phyloP scores from a whole-genome alignment of 257 asterid species.

The Solanum megistacrolobum region DNA sequence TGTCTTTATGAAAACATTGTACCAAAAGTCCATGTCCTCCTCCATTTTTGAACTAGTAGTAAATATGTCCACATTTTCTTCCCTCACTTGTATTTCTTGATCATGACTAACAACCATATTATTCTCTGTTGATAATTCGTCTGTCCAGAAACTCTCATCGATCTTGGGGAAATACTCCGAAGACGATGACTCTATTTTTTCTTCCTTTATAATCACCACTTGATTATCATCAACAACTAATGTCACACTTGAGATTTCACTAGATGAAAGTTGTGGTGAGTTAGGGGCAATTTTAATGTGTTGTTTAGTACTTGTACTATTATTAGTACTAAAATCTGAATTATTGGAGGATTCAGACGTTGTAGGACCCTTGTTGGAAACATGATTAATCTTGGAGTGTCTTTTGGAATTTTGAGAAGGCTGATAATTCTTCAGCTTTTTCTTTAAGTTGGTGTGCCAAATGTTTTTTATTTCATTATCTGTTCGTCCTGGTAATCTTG shows the following conservation, averaged over 20 bases:
- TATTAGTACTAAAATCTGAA: background rate
- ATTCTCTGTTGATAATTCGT: background rate
- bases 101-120: background rate
- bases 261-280: background rate
- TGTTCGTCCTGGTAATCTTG: background rate
- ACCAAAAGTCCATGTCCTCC: conserved; percentile 11
- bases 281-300: background rate
- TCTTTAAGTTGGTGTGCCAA: conserved; percentile 9
- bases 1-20: conserved; percentile 3
- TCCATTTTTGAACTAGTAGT: background rate
- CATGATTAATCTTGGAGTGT: background rate
- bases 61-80: background rate
- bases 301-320: background rate
- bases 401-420: background rate
- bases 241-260: conserved; percentile 1
- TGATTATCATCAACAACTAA: background rate
- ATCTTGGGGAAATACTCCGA: background rate
- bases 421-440: background rate
- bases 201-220: background rate
- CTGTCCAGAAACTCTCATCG: conserved; percentile 4
- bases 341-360: background rate
- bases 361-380: background rate
- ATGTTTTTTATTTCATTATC: conserved; percentile 10
- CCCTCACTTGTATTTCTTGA: background rate
- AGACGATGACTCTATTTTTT: background rate